Evolutionary conservation across 2,329 filamentous ascomycete genomes (phyloP), one percentile per base, ranked within the genome.

Genomic region (Fusarium brachygibbosum): DNA sequence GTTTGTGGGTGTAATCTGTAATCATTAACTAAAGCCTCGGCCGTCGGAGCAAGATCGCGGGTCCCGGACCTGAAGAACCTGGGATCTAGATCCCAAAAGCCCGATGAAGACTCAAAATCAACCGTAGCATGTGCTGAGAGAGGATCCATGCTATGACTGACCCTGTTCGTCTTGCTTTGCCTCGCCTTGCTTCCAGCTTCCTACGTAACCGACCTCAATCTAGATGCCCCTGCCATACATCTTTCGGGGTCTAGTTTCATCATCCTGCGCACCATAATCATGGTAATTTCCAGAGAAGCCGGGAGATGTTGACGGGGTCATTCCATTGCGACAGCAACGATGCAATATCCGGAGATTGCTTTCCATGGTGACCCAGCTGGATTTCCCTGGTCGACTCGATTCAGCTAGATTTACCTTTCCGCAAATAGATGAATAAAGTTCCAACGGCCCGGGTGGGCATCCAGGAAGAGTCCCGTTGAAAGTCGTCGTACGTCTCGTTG

Each of bases 271-370:
- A 57, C 70, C 66, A 69, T 63, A 54, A 64, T 51, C 49, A 65
- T 66, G 51, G 46, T 64, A 74, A 75, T 74, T 74, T 74, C 72
- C 68, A 73, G 50, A 57, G 58, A 66, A 58, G 55, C 70, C 50
- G 59, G 50, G 49, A 51, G 40, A 57, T 29, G 49, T 55, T 51
- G 50, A 70, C 53, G 59, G 58, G 50, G 69, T 72, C 42, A 53
- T 66, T 63, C 58, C 34, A 73, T 58, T 65, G 50, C 70, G 62
- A 74, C 55, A 60, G 57, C 70, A 69, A 72, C 68, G 61, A 73
- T 63, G 56, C 61, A 68, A 68, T 56, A 35, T 44, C 55, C 71
- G 72, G 72, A 74, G 64, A 75, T 74, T 74, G 61, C 71, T 62
- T 57, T 46, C 52, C 55, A 69, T 64, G 45, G 48, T 40, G 58